Conservation (phyloP, 140 eudicot species). For the Flaveria floridana region DNA sequence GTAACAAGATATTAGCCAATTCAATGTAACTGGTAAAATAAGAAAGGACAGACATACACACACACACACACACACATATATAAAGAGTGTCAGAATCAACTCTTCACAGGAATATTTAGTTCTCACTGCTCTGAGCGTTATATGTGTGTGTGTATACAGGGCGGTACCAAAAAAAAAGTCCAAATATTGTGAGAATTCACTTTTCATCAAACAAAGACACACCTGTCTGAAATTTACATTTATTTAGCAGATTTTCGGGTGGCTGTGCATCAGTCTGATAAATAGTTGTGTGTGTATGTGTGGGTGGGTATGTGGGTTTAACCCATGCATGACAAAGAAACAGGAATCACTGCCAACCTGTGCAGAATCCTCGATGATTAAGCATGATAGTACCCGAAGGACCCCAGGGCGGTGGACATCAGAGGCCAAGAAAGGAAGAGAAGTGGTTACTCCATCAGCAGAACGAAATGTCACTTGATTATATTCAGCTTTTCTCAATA, state of each 20-base stretch:
- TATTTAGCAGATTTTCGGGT: not conserved
- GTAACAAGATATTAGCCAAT: not conserved
- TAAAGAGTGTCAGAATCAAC: not conserved
- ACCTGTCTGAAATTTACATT: not conserved
- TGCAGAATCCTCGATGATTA: slow-evolving; percentile 75
- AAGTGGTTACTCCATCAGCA: slow-evolving; percentile 61
- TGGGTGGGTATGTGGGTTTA: not conserved
- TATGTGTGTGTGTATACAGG: not conserved
- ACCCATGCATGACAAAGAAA: slow-evolving; percentile 8
- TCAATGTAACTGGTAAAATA: slow-evolving; percentile 1
- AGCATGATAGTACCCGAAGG: slow-evolving; percentile 81
- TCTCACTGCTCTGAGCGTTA: not conserved
- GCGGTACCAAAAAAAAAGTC: not conserved
- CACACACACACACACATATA: not conserved
- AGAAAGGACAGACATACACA: not conserved
- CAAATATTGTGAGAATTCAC: not conserved
- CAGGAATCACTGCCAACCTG: slow-evolving; percentile 54
- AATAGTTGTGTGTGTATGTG: not conserved
- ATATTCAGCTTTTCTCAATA: slow-evolving; percentile 83
- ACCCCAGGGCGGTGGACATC: slow-evolving; percentile 86
- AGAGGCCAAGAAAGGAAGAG: slow-evolving; percentile 79
- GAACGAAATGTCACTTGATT: slow-evolving; percentile 87
- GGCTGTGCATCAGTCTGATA: not conserved
- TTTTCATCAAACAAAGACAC: not conserved
- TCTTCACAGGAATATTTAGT: not conserved